These are phyloP conservation scores for Wallacemonas sp. DNA, from an alignment of 208 protist species.

Conservation along the genomic window DNA sequence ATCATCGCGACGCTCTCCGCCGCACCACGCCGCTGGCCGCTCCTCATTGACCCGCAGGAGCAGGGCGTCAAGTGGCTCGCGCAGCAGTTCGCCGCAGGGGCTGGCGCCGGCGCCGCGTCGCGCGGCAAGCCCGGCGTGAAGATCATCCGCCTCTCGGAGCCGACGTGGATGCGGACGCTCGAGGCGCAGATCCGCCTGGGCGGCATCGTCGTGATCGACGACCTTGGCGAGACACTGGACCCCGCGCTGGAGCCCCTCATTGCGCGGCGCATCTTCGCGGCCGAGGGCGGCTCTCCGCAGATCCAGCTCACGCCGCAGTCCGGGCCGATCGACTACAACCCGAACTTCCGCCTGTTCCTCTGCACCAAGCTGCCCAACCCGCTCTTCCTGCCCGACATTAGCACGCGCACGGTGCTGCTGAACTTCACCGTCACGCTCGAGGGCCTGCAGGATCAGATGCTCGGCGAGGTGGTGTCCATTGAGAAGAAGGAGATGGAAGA, in stretches of 20 bases:
- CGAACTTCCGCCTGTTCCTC: conserved; percentile 94
- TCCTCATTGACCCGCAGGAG: conserved; percentile 97
- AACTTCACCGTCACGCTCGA: conserved; percentile 98
- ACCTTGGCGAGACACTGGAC: conserved; percentile 95
- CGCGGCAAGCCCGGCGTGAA: conserved; percentile 51
- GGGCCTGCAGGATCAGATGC: conserved; percentile 95
- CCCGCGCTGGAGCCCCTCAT: conserved; percentile 94
- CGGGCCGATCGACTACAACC: conserved; percentile 90
- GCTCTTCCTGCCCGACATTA: conserved; percentile 95
- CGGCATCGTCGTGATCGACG: conserved; percentile 93
- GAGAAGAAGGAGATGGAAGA: conserved; percentile 94
- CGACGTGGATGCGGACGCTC: conserved; percentile 92
- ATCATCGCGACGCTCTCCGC: conserved; percentile 88
- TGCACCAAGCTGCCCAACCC: conserved; percentile 97
- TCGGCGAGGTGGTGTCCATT: conserved; percentile 93
- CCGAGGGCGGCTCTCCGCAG: conserved; percentile 74
- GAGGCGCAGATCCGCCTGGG: conserved; percentile 94
- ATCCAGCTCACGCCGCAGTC: conserved; percentile 90
- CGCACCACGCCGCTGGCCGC: conserved; percentile 90
- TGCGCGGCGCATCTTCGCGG: conserved; percentile 80
- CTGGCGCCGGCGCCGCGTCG: conserved; percentile 18
- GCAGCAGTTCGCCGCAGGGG: conserved; percentile 64
- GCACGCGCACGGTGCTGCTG: conserved; percentile 95
- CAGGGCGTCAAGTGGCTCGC: conserved; percentile 95
- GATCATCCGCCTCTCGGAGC: conserved; percentile 87